Evolutionary conservation across 164 flowering plant genomes (phyloP).

Genomic region (Liquidambar formosana): DNA sequence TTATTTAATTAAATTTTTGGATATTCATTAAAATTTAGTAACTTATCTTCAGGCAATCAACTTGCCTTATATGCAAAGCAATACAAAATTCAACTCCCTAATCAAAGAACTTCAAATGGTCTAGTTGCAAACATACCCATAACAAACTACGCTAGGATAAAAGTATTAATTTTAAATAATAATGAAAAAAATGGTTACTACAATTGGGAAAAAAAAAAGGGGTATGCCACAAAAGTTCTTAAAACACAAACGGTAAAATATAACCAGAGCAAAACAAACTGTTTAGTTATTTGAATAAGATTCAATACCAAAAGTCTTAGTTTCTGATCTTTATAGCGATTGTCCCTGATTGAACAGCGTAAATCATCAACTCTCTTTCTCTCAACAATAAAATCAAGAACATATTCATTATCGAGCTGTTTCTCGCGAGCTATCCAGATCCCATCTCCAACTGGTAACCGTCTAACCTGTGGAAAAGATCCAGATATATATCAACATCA

Average conservation of each 20-base stretch:
- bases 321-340: slow-evolving; percentile 91
- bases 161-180: too few species aligned
- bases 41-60: too few species aligned
- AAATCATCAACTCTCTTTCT: slow-evolving; percentile 91
- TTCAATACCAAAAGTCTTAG: slow-evolving; percentile 73
- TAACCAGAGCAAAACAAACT: background rate
- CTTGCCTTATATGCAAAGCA: too few species aligned
- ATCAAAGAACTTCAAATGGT: too few species aligned
- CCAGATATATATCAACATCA: background rate
- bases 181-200: too few species aligned
- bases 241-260: background rate
- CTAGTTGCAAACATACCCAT: too few species aligned
- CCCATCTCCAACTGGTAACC: slow-evolving; percentile 91
- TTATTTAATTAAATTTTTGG: too few species aligned
- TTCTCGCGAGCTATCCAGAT: slow-evolving; percentile 94
- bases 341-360: slow-evolving; percentile 78
- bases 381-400: slow-evolving; percentile 95
- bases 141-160: too few species aligned
- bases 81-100: too few species aligned
- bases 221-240: background rate
- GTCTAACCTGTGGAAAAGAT: slow-evolving; percentile 58
- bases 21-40: too few species aligned
- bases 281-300: background rate
- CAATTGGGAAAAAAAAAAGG: too few species aligned
- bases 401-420: slow-evolving; percentile 56